These are phyloP conservation scores for Gossypium turneri DNA, from an alignment of 345 rosid genomes.

Conservation along the genomic window DNA sequence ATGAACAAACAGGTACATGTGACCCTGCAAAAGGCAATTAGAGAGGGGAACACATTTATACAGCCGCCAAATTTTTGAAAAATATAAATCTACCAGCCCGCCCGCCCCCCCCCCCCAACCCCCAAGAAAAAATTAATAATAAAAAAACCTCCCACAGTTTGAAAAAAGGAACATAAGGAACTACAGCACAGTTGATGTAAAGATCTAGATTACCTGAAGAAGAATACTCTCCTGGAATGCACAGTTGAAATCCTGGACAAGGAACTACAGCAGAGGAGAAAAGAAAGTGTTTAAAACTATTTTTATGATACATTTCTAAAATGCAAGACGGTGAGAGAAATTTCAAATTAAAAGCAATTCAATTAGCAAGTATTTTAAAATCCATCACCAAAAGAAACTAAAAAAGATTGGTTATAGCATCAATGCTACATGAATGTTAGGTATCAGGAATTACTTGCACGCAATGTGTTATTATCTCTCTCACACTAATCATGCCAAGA, in stretches of 20 bases:
- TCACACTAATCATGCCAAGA: not conserved
- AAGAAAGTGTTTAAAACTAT: slow-evolving; percentile 4
- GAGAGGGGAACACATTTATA: slow-evolving; percentile 2
- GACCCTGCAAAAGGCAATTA: slow-evolving; percentile 62
- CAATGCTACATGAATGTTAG: not conserved
- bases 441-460: not conserved
- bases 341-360: not conserved
- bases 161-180: not conserved
- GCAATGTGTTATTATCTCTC: not conserved
- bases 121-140: no score
- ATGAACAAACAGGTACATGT: slow-evolving; percentile 82
- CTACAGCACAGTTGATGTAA: no score
- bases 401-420: not conserved
- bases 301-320: not conserved
- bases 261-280: slow-evolving; percentile 39
- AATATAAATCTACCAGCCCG: not conserved
- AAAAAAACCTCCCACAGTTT: not conserved
- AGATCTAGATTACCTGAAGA: slow-evolving; percentile 56
- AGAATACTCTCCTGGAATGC: slow-evolving; percentile 95
- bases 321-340: not conserved
- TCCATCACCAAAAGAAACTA: not conserved
- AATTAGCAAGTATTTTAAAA: not conserved
- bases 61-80: not conserved
- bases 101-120: not conserved
- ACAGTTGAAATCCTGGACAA: slow-evolving; percentile 92